Conservation (phyloP, 2,329 filamentous ascomycete species). For the Uncinocarpus reesii region DNA sequence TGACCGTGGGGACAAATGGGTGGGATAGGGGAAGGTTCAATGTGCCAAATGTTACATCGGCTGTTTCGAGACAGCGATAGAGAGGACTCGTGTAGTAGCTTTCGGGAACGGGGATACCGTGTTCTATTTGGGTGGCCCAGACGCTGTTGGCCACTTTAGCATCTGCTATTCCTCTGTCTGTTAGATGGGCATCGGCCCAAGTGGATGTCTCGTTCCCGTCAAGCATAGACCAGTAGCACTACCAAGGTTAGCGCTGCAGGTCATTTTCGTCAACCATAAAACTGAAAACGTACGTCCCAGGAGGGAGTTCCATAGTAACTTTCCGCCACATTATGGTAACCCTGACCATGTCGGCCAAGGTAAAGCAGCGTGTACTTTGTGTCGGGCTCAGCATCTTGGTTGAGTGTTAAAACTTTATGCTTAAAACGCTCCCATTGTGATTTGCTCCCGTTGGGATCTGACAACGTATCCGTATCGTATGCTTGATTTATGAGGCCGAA, state of each 20-base stretch:
- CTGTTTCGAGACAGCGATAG: slow-evolving; percentile 49
- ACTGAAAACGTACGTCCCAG: slow-evolving; percentile 44
- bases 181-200: slow-evolving; percentile 53
- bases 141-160: slow-evolving; percentile 37
- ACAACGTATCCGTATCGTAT: slow-evolving; percentile 34
- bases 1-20: slow-evolving; percentile 46
- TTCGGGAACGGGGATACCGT: slow-evolving; percentile 44
- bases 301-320: slow-evolving; percentile 46
- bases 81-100: slow-evolving; percentile 50
- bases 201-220: slow-evolving; percentile 46
- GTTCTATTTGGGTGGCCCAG: slow-evolving; percentile 40
- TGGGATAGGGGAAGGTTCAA: slow-evolving; percentile 37
- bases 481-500: slow-evolving; percentile 42
- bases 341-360: slow-evolving; percentile 52
- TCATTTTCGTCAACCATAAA: not conserved
- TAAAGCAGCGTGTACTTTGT: slow-evolving; percentile 48
- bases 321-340: slow-evolving; percentile 53
- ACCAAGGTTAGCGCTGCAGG: not conserved
- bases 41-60: slow-evolving; percentile 43
- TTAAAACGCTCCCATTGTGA: slow-evolving; percentile 49
- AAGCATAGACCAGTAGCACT: slow-evolving; percentile 50
- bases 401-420: slow-evolving; percentile 40
- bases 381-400: slow-evolving; percentile 28
- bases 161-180: slow-evolving; percentile 43
- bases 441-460: slow-evolving; percentile 25